phyloP scores from a whole-genome alignment of 352 stramenopile genomes.

The Saprolegnia diclina region DNA sequence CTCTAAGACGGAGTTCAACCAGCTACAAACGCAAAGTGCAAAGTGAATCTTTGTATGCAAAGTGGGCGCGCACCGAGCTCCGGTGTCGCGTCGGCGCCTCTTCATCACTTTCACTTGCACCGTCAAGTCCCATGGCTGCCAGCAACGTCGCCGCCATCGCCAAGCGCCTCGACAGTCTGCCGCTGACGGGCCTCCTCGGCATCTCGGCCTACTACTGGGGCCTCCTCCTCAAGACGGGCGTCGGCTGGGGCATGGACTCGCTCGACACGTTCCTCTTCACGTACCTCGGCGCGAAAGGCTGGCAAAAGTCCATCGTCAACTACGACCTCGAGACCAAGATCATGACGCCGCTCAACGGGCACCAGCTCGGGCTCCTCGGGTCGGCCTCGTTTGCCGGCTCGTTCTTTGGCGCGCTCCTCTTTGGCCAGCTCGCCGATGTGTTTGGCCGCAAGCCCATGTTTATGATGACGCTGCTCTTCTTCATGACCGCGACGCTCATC shows the following conservation, averaged over 20 bases:
- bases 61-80: too few relatives aligned
- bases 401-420: constrained; percentile 41
- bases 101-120: background rate
- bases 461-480: constrained; percentile 36
- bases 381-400: constrained; percentile 42
- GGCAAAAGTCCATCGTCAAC: constrained; percentile 9
- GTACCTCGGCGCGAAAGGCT: constrained; percentile 5
- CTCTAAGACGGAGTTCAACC: too few relatives aligned
- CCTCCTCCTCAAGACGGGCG: constrained; percentile 41
- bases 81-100: background rate
- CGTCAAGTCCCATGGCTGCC: background rate
- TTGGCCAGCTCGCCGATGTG: constrained; percentile 54
- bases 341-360: constrained; percentile 5
- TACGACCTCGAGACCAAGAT: constrained; percentile 6
- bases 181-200: constrained; percentile 28
- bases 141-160: constrained; percentile 16
- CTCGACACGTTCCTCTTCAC: constrained; percentile 33
- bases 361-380: constrained; percentile 32
- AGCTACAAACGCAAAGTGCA: too few relatives aligned
- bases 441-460: constrained; percentile 46
- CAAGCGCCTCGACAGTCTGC: constrained; percentile 9
- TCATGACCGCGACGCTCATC: constrained; percentile 36
- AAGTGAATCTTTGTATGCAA: too few relatives aligned
- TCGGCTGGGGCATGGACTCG: constrained; percentile 39
- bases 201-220: constrained; percentile 46